A percentile compares a stretch with the other conserved stretches of the same genome.
phyloP scores from a whole-genome alignment of 306 rosid species.

The Crataegus laevigata region DNA sequence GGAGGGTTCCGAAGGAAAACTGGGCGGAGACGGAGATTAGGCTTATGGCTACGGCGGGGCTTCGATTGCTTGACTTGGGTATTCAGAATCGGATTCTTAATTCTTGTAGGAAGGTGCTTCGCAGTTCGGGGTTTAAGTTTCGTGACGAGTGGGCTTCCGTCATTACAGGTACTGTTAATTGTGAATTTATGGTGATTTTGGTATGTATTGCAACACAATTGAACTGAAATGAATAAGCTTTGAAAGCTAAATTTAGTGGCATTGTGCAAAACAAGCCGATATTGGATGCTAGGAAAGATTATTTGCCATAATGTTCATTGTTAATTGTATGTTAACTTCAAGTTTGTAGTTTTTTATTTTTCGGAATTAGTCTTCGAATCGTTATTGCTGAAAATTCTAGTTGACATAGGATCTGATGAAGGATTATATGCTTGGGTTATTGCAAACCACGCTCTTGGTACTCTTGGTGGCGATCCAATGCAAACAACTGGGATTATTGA shows the following conservation, averaged over 20 bases:
- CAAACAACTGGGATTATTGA: constrained; percentile 81
- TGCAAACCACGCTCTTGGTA: constrained; percentile 86
- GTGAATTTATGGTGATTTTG: background rate
- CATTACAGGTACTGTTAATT: constrained; percentile 46
- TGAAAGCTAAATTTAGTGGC: background rate
- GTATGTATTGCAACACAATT: background rate
- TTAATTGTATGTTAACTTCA: background rate
- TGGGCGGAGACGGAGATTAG: constrained; percentile 74
- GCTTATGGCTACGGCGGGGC: constrained; percentile 96
- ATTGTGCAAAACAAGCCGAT: background rate
- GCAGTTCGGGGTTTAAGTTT: constrained; percentile 60
- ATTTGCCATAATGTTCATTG: background rate
- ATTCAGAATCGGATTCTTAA: constrained; percentile 52
- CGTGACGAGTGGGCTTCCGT: constrained; percentile 86
- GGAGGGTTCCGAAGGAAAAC: constrained; percentile 47
- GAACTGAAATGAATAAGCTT: background rate
- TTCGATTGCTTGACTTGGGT: constrained; percentile 46
- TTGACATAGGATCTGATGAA: constrained; percentile 75
- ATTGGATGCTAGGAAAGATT: background rate
- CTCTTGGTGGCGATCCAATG: constrained; percentile 76
- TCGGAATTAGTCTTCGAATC: background rate
- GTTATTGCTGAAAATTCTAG: constrained; percentile 12
- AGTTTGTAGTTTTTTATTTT: background rate
- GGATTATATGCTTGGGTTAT: constrained; percentile 90
- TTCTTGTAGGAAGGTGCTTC: constrained; percentile 53